These are phyloP conservation scores for Baudoinia panamericana DNA, from an alignment of 495 filamentous ascomycete species.

Conservation along the genomic window DNA sequence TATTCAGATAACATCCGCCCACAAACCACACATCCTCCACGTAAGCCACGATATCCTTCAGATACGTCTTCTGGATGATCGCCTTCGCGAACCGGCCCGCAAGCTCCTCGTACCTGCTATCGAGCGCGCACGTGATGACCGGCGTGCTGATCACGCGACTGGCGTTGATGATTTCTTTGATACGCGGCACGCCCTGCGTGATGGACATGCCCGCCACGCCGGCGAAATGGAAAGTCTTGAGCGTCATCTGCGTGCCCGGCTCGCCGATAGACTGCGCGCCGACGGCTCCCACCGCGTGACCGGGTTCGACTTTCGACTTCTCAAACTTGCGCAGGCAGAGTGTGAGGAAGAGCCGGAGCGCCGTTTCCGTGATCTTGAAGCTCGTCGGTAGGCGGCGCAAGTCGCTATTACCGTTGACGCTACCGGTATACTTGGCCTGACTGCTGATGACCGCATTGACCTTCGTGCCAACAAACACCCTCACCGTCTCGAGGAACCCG, in stretches of 20 bases:
- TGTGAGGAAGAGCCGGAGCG: conserved; percentile 61
- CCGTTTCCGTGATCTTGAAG: conserved; percentile 63
- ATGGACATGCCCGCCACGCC: conserved; percentile 99
- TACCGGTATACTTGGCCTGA: conserved; percentile 1
- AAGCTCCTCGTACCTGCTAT: conserved; percentile 51
- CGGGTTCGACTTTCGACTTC: conserved; percentile 78
- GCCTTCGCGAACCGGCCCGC: conserved; percentile 80
- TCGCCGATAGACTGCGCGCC: conserved; percentile 97
- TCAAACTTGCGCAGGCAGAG: conserved; percentile 80
- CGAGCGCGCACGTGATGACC: conserved; percentile 71
- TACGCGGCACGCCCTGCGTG: conserved; percentile 95
- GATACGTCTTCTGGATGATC: conserved; percentile 77
- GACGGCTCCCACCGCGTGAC: conserved; percentile 93
- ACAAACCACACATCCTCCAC: conserved; percentile 74
- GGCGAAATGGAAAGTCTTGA: conserved; percentile 99
- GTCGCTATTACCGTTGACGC: not conserved
- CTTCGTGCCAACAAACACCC: conserved; percentile 50
- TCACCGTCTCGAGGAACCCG: conserved; percentile 65
- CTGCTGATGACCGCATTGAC: conserved; percentile 39
- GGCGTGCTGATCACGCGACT: conserved; percentile 86
- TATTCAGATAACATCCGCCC: conserved; percentile 54
- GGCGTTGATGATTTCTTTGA: conserved; percentile 99
- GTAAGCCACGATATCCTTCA: conserved; percentile 59
- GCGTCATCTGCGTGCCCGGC: conserved; percentile 96
- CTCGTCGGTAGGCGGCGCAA: conserved; percentile 32